Conservation (phyloP, 257 asterid genomes). For the Solanum pennellii region DNA sequence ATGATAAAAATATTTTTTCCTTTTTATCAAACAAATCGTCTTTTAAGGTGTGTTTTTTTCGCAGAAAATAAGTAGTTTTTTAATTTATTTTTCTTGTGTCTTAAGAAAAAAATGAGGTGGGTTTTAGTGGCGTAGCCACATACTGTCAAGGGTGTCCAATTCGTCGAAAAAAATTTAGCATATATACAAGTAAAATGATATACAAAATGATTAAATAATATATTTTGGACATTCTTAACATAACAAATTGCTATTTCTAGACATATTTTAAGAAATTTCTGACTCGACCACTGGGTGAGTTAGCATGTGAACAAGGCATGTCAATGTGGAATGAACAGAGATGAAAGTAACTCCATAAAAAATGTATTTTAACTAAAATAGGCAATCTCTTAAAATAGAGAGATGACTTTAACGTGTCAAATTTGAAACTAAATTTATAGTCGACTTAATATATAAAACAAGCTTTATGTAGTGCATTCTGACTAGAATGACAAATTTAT, state of each 20-base stretch:
- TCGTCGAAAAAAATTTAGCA: too few species aligned
- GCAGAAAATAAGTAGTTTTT: too few species aligned
- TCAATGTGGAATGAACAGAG: not conserved
- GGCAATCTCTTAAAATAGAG: not conserved
- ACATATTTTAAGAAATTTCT: accelerated
- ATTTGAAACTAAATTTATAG: not conserved
- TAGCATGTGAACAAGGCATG: not conserved
- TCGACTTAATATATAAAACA: not conserved
- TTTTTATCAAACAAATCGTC: not conserved
- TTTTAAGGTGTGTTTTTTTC: not conserved
- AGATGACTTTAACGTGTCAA: not conserved
- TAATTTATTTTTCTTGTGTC: too few species aligned
- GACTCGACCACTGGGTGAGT: too few species aligned
- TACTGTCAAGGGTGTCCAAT: too few species aligned
- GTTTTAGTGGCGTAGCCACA: too few species aligned
- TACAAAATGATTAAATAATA: too few species aligned
- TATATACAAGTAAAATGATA: too few species aligned
- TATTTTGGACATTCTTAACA: too few species aligned
- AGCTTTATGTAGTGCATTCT: not conserved
- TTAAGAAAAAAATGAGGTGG: too few species aligned
- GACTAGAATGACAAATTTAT: not conserved
- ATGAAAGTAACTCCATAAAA: not conserved
- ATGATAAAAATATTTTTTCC: too few species aligned
- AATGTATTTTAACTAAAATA: not conserved
- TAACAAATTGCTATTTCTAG: too few species aligned